Percentiles rank a stretch among this genome's conserved stretches.
Evolutionary conservation across 805 yeast genomes (phyloP).

Genomic region (Wickerhamomyces xylosicus): DNA sequence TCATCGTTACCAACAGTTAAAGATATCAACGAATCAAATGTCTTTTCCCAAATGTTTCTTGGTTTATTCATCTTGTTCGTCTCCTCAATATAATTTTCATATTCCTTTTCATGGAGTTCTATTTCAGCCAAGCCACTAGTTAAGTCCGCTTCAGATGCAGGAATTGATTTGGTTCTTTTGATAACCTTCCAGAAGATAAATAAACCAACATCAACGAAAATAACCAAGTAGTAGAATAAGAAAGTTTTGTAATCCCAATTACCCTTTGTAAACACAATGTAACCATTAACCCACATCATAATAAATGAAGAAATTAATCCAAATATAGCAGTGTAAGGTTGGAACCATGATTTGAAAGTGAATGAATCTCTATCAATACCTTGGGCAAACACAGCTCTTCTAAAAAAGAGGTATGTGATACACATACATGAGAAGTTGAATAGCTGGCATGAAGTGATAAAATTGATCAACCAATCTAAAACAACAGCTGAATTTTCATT

Average conservation of each 20-base stretch:
- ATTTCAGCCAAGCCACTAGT: slow-evolving; percentile 44
- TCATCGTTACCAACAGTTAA: slow-evolving; percentile 16
- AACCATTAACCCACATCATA: slow-evolving; percentile 59
- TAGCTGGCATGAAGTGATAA: slow-evolving; percentile 62
- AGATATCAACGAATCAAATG: slow-evolving; percentile 7
- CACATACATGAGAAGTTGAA: slow-evolving; percentile 50
- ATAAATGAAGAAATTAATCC: slow-evolving; percentile 34
- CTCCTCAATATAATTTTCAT: slow-evolving; percentile 9
- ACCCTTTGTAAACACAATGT: slow-evolving; percentile 58
- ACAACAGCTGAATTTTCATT: slow-evolving; percentile 51
- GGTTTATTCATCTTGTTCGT: slow-evolving; percentile 12
- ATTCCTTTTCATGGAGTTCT: slow-evolving; percentile 40
- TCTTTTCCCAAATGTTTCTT: slow-evolving; percentile 12
- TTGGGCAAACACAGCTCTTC: slow-evolving; percentile 47
- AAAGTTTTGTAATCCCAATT: slow-evolving; percentile 53
- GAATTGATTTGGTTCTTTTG: slow-evolving; percentile 36
- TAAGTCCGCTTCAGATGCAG: slow-evolving; percentile 42
- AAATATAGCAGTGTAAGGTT: slow-evolving; percentile 46
- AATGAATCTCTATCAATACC: slow-evolving; percentile 33
- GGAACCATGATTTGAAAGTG: slow-evolving; percentile 44
- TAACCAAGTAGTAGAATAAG: slow-evolving; percentile 62
- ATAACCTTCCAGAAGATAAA: slow-evolving; percentile 41
- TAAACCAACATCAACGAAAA: slow-evolving; percentile 43
- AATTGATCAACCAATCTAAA: slow-evolving; percentile 60
- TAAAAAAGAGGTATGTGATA: slow-evolving; percentile 50